These are phyloP conservation scores for Fusarium floridanum DNA, from an alignment of 2,329 filamentous ascomycete genomes.

Conservation along the genomic window DNA sequence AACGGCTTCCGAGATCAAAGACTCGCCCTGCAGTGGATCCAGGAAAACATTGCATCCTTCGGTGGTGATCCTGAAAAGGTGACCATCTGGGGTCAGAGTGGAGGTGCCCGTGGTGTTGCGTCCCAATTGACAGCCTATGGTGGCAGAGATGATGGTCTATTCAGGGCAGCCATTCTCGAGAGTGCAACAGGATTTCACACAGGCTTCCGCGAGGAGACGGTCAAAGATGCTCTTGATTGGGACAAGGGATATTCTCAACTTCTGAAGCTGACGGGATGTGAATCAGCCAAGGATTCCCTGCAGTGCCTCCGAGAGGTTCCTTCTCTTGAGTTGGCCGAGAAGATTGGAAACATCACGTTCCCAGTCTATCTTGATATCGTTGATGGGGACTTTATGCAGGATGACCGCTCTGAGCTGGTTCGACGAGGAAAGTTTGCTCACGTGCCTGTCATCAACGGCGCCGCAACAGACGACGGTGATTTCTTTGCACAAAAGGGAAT, in stretches of 20 bases:
- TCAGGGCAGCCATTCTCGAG: constrained; percentile 34
- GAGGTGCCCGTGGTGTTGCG: constrained; percentile 25
- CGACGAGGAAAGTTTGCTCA: constrained; percentile 22
- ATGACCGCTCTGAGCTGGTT: constrained; percentile 20
- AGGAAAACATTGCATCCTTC: constrained; percentile 29
- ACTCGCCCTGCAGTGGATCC: constrained; percentile 29
- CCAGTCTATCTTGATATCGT: constrained; percentile 30
- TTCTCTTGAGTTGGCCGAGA: constrained; percentile 19
- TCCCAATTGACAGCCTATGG: constrained; percentile 32
- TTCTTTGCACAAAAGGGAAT: constrained; percentile 25
- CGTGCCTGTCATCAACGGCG: constrained; percentile 19
- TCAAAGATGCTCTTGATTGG: not conserved
- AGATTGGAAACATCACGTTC: constrained; percentile 21
- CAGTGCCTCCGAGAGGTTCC: constrained; percentile 31
- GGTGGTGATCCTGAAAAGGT: constrained; percentile 29
- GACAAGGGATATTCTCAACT: constrained; percentile 23
- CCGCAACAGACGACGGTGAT: constrained; percentile 19
- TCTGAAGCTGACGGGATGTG: not conserved
- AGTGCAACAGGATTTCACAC: constrained; percentile 32
- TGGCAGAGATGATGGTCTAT: constrained; percentile 16
- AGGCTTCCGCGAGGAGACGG: constrained; percentile 12
- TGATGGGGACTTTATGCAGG: constrained; percentile 25
- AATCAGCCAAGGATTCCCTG: not conserved
- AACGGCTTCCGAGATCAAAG: constrained; percentile 35
- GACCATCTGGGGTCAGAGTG: constrained; percentile 35